Conservation (phyloP, 169 alveolate genomes). For the Plasmodium billcollinsi region DNA sequence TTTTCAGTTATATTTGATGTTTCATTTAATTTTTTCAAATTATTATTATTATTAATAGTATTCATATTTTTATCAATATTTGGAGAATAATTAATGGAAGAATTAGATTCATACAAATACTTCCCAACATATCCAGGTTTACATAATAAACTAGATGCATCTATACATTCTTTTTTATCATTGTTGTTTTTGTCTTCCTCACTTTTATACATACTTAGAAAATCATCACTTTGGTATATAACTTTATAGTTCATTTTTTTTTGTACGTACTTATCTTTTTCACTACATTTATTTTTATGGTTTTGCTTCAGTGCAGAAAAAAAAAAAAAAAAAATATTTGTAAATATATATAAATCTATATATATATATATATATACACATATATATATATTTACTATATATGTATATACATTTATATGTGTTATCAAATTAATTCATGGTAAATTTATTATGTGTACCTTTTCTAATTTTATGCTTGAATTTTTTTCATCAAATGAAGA, state of each 20-base stretch:
- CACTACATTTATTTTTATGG: constrained; percentile 13
- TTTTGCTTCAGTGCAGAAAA: constrained; percentile 3
- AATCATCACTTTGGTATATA: constrained; percentile 27
- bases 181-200: neutral
- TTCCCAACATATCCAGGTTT: constrained; percentile 65
- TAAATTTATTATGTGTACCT: too few species aligned
- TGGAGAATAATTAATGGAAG: constrained; percentile 10
- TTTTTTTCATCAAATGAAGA: too few species aligned
- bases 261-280: constrained; percentile 29
- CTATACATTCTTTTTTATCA: neutral
- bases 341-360: neutral
- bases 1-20: neutral
- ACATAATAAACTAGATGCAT: constrained; percentile 51
- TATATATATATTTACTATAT: neutral
- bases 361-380: neutral
- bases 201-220: constrained; percentile 51
- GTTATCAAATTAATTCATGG: neutral
- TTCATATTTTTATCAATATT: neutral
- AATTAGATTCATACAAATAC: constrained; percentile 42
- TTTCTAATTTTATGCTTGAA: too few species aligned
- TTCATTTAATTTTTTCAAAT: neutral
- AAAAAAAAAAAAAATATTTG: neutral
- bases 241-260: constrained; percentile 34
- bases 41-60: neutral
- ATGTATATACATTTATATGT: neutral